These are phyloP conservation scores for Stentor coeruleus DNA, from an alignment of 73 alveolate genomes.

Conservation along the genomic window DNA sequence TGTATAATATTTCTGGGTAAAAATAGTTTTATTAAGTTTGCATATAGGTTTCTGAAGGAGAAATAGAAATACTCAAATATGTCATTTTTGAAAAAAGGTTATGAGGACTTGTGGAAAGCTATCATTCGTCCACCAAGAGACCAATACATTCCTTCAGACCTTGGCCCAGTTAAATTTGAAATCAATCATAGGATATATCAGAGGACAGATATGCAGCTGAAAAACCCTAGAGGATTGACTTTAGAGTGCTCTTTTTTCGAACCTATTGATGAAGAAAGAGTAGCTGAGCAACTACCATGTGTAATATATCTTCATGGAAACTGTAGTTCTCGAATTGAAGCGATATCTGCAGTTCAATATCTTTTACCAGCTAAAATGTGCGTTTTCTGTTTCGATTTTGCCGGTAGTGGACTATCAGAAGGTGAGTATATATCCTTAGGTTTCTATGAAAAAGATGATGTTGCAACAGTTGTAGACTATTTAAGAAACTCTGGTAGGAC, in stretches of 20 bases:
- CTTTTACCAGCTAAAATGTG: slow-evolving; percentile 66
- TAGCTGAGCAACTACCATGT: slow-evolving; percentile 68
- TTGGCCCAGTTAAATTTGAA: slow-evolving; percentile 65
- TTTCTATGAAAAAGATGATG: slow-evolving; percentile 64
- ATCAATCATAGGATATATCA: slow-evolving; percentile 50
- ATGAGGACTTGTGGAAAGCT: slow-evolving; percentile 91
- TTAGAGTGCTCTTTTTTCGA: slow-evolving; percentile 79
- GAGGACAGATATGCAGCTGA: slow-evolving; percentile 65
- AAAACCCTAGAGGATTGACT: slow-evolving; percentile 51
- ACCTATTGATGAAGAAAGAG: slow-evolving; percentile 39
- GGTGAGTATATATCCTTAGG: slow-evolving; percentile 74
- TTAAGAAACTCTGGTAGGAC: slow-evolving; percentile 44
- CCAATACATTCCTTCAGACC: slow-evolving; percentile 61
- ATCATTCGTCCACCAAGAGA: slow-evolving; percentile 93
- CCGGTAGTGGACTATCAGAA: slow-evolving; percentile 66
- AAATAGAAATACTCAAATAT: no score
- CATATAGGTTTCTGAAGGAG: no score
- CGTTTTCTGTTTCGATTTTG: slow-evolving; percentile 83
- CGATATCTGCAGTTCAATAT: slow-evolving; percentile 57
- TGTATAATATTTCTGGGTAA: no score
- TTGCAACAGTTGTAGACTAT: slow-evolving; percentile 50
- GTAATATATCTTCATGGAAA: slow-evolving; percentile 93
- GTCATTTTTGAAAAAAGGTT: slow-evolving; percentile 45
- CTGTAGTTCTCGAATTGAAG: slow-evolving; percentile 83
- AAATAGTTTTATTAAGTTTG: no score